These are phyloP conservation scores for Scheffersomyces parashehatae DNA, from an alignment of 1,139 yeast species.

Conservation along the genomic window DNA sequence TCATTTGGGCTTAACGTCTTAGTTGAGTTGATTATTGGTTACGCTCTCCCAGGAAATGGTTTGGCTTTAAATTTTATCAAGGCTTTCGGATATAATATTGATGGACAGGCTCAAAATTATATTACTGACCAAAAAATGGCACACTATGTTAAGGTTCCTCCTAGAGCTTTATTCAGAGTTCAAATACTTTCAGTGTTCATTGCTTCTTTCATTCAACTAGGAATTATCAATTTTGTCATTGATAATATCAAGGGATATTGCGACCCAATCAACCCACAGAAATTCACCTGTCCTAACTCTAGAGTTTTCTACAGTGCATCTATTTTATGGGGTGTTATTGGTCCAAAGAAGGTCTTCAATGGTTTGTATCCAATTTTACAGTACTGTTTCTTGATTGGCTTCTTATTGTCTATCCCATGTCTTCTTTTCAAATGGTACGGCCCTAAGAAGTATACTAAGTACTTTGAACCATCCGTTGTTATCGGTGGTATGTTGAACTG, in stretches of 20 bases:
- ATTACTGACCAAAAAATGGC: constrained; percentile 58
- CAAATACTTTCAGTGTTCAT: constrained; percentile 50
- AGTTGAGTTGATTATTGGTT: constrained; percentile 42
- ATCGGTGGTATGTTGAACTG: constrained; percentile 16
- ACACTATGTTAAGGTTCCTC: constrained; percentile 62
- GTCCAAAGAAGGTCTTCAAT: constrained; percentile 52
- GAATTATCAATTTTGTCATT: constrained; percentile 55
- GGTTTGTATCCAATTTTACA: constrained; percentile 50
- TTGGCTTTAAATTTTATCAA: constrained; percentile 38
- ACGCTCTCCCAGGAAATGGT: constrained; percentile 42
- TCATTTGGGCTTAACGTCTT: constrained; percentile 40
- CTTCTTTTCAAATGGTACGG: constrained; percentile 23
- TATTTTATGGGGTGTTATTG: constrained; percentile 67
- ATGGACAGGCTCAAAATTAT: constrained; percentile 57
- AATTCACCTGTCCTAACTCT: constrained; percentile 51
- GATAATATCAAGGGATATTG: constrained; percentile 50
- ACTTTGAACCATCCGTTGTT: constrained; percentile 20
- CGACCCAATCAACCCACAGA: constrained; percentile 35
- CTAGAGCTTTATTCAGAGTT: constrained; percentile 59
- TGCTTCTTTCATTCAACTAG: constrained; percentile 52
- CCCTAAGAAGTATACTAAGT: constrained; percentile 10
- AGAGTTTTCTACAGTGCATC: constrained; percentile 55
- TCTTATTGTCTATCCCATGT: constrained; percentile 36
- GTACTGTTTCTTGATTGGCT: constrained; percentile 57
- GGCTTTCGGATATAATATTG: constrained; percentile 44